A percentile compares a stretch with the other conserved stretches of the same genome.
phyloP scores from a whole-genome alignment of 2,329 filamentous ascomycete species.

The Corynespora cassiicola region DNA sequence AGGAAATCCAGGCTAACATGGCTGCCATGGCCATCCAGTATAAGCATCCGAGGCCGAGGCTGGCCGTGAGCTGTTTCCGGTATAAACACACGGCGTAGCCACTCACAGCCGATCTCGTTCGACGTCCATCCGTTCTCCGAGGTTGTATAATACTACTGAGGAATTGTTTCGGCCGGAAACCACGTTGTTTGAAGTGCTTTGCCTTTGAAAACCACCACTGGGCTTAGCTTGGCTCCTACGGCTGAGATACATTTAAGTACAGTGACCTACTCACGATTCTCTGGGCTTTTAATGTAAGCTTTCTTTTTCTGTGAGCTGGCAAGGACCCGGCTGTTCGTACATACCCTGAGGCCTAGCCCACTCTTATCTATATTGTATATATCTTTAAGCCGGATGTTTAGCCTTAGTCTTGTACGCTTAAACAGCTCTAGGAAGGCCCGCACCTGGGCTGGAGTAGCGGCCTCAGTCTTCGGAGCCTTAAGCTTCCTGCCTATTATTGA shows the following conservation, averaged over 20 bases:
- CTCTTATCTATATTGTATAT: conserved; percentile 21
- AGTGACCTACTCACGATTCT: conserved; percentile 23
- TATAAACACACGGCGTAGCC: conserved; percentile 3
- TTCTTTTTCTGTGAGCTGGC: conserved; percentile 16
- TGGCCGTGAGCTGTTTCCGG: conserved; percentile 1
- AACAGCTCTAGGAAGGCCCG: conserved; percentile 16
- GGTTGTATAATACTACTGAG: conserved; percentile 5
- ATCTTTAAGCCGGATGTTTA: conserved; percentile 16
- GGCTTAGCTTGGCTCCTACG: conserved; percentile 8
- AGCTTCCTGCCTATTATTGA: conserved; percentile 17
- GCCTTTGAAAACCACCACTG: conserved; percentile 16
- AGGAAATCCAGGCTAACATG: conserved; percentile 13
- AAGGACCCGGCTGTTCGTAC: conserved; percentile 15
- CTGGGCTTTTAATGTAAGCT: conserved; percentile 20
- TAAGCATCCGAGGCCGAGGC: conserved; percentile 9
- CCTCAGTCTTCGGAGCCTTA: conserved; percentile 9
- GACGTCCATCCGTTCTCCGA: conserved; percentile 7
- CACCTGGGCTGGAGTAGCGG: conserved; percentile 13
- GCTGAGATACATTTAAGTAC: conserved; percentile 19
- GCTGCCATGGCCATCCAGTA: conserved; percentile 13
- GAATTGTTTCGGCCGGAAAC: conserved; percentile 2
- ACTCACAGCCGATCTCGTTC: conserved; percentile 5
- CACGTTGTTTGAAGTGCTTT: conserved; percentile 6
- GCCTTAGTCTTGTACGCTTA: conserved; percentile 9
- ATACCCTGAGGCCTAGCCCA: conserved; percentile 14